A percentile compares a stretch with the other conserved stretches of the same genome.
These are phyloP conservation scores for Teunomyces atbi DNA, from an alignment of 805 yeast species.

Conservation along the genomic window DNA sequence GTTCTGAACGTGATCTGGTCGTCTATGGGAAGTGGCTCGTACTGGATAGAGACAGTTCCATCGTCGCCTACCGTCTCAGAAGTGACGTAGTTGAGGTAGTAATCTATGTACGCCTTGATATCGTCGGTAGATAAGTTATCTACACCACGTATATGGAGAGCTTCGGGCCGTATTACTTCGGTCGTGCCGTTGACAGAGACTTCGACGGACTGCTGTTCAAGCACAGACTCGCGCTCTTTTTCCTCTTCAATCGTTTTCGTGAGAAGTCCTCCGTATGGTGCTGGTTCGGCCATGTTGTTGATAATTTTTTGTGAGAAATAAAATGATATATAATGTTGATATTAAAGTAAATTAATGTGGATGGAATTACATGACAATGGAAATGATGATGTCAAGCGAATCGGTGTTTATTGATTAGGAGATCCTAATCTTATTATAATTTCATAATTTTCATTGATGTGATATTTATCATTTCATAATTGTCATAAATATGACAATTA, in stretches of 20 bases:
- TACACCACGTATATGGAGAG: slow-evolving; percentile 57
- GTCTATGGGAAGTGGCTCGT: slow-evolving; percentile 24
- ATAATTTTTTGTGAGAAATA: slow-evolving; percentile 1
- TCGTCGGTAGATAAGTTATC: slow-evolving; percentile 62
- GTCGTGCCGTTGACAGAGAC: slow-evolving; percentile 29
- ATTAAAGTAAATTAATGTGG: no score
- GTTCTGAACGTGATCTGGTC: slow-evolving; percentile 40
- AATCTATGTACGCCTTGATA: slow-evolving; percentile 54
- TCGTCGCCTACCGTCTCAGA: slow-evolving; percentile 13
- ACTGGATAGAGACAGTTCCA: slow-evolving; percentile 12
- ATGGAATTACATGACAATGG: no score
- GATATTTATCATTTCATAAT: no score
- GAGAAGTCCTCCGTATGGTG: slow-evolving; percentile 42
- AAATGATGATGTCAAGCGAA: no score
- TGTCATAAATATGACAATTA: no score
- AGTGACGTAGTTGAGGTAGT: slow-evolving; percentile 36
- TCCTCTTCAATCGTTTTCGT: slow-evolving; percentile 41
- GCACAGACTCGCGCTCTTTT: slow-evolving; percentile 27
- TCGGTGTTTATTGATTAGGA: no score
- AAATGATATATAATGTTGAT: no score
- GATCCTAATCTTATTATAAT: no score
- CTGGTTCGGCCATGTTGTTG: slow-evolving; percentile 11
- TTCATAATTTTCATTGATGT: no score
- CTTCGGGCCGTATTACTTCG: slow-evolving; percentile 43
- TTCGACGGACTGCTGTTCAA: slow-evolving; percentile 32